Base-by-base conservation (phyloP, 495 filamentous ascomycete genomes). In the Collariella sp. region DNA sequence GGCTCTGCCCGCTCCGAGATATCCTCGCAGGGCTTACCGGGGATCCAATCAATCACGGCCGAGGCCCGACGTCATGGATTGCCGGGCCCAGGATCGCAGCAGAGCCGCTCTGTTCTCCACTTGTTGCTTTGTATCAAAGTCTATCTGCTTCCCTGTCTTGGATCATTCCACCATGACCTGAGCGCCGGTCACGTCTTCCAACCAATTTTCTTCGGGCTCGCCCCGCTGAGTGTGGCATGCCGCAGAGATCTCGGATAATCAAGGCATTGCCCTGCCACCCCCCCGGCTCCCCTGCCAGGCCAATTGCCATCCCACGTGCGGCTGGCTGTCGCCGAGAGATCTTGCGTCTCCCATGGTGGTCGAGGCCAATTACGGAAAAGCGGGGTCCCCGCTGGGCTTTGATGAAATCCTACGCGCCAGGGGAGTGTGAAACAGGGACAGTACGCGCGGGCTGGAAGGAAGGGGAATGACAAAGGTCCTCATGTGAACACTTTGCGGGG, bases 261-360 rank as follows among this genome's bases (percentile, higher is more conserved):
- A 46, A 58, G 64, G 61, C 58, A 50, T 61, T 58, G 20, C 34
- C n/a, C 18, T 24, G 29, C 39, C 24, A 19, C 7, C 39, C 34
- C 19, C 47, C 7, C 16, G 26, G 22, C 20, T 35, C 19, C 35
- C 19, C 38, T 16, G 16, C 35, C 44, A 54, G 43, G 16, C 59
- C 60, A 62, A 59, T 62, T 58, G 35, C 16, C 24, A 55, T 55
- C 55, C 58, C 63, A 65, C 60, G 60, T 65, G 60, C 58, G 24
- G 43, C 49, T 35, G 24, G 29, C 57, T 23, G 46, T 46, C 29
- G 50, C 50, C 43, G 45, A 51, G 49, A 55, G 38, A 50, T 39
- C 46, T 34, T 45, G 43, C 50, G 41, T 52, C 35, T 13, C 35
- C 50, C 20, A 46, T 42, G 20, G 5, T 11, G 7, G 26, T 35